Evolutionary conservation across 495 filamentous ascomycete genomes (phyloP).

Genomic region (Penicillium canariense): DNA sequence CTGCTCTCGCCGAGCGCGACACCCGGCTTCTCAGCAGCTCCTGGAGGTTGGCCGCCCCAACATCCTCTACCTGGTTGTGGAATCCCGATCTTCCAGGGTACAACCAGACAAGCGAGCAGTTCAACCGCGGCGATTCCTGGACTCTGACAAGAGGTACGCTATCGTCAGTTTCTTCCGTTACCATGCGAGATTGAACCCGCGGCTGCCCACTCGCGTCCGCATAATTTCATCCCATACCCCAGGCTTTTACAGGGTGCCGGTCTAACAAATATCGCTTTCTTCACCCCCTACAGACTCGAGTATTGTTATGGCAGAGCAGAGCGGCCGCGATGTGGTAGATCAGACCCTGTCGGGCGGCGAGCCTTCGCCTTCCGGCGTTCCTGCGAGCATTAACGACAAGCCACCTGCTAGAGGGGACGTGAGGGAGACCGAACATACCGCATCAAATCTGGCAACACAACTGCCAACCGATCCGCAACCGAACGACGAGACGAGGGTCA

Average conservation of each 20-base stretch:
- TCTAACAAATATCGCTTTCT: constrained; percentile 39
- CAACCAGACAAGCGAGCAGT: constrained; percentile 43
- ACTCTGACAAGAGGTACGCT: constrained; percentile 53
- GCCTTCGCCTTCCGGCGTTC: constrained; percentile 67
- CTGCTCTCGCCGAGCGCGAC: constrained; percentile 9
- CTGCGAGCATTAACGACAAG: constrained; percentile 60
- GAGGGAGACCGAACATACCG: constrained; percentile 46
- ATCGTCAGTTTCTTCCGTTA: constrained; percentile 18
- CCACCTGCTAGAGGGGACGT: constrained; percentile 56
- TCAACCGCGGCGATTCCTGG: constrained; percentile 49
- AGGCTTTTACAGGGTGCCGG: constrained; percentile 21
- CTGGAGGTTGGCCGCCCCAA: constrained; percentile 27
- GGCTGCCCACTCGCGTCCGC: constrained; percentile 13
- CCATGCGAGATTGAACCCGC: constrained; percentile 23
- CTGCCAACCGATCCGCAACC: constrained; percentile 25
- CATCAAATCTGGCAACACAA: constrained; percentile 30
- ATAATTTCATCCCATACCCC: constrained; percentile 9
- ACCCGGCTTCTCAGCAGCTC: constrained; percentile 24
- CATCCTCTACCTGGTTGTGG: constrained; percentile 32
- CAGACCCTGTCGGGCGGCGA: constrained; percentile 73
- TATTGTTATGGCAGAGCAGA: constrained; percentile 83
- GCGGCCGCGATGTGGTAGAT: constrained; percentile 75
- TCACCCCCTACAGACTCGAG: constrained; percentile 49
- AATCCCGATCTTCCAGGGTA: constrained; percentile 38
- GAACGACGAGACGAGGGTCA: constrained; percentile 24